phyloP scores from a whole-genome alignment of 306 rosid species.

The Rubus parviflorus region DNA sequence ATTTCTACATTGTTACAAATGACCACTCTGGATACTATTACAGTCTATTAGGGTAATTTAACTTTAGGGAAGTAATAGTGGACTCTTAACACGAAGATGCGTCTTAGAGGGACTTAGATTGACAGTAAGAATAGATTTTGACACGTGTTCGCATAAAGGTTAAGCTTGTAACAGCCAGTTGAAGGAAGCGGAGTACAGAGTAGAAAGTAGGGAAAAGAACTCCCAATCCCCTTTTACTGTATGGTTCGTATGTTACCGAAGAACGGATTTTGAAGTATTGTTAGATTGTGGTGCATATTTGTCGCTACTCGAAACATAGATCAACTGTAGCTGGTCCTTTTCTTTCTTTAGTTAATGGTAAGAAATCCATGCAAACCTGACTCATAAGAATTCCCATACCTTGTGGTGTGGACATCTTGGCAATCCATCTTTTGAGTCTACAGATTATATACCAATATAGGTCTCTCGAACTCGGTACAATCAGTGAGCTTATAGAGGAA shows the following conservation, averaged over 20 bases:
- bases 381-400: background rate
- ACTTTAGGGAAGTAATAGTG: background rate
- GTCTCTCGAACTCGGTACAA: background rate
- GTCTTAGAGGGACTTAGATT: background rate
- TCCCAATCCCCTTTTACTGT: background rate
- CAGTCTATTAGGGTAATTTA: background rate
- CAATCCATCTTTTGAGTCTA: background rate
- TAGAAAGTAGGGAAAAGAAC: background rate
- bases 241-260: background rate
- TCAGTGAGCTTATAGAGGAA: background rate
- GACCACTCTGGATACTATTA: background rate
- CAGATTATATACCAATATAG: background rate
- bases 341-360: background rate
- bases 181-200: background rate
- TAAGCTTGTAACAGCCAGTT: background rate
- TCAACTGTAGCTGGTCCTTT: background rate
- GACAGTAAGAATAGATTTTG: background rate
- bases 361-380: background rate
- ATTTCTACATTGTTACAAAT: background rate
- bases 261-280: background rate
- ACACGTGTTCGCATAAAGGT: background rate
- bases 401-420: background rate
- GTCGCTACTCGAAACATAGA: background rate
- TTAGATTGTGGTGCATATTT: background rate
- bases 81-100: background rate